Evolutionary conservation across 2,329 filamentous ascomycete species (phyloP).

Genomic region (Phaeosphaeriaceae sp.): DNA sequence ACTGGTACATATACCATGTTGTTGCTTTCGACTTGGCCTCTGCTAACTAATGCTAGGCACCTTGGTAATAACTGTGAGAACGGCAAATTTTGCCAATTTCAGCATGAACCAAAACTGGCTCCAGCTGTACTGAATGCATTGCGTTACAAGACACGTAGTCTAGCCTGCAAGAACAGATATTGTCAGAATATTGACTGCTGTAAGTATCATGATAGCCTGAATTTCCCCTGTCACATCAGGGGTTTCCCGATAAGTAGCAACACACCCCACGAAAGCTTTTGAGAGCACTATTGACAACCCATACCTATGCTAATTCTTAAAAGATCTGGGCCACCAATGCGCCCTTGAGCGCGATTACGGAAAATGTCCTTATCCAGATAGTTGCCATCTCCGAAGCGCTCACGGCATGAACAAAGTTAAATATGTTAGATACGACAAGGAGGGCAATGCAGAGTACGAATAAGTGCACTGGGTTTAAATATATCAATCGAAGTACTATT

Average conservation of each 20-base stretch:
- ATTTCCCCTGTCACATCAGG: too few species aligned
- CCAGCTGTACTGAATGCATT: constrained; percentile 49
- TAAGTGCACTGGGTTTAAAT: background rate
- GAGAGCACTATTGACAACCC: background rate
- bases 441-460: constrained; percentile 28
- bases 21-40: too few species aligned
- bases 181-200: constrained; percentile 53
- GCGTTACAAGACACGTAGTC: constrained; percentile 51
- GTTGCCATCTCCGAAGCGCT: constrained; percentile 47
- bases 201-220: constrained; percentile 21
- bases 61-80: constrained; percentile 48
- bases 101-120: constrained; percentile 50
- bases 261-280: too few species aligned
- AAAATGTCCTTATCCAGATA: constrained; percentile 45
- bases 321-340: constrained; percentile 51
- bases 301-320: constrained; percentile 7
- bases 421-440: constrained; percentile 28
- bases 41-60: constrained; percentile 14
- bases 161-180: constrained; percentile 46
- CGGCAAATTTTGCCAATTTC: constrained; percentile 51
- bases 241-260: too few species aligned
- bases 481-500: too few species aligned
- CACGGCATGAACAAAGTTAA: constrained; percentile 51
- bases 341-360: constrained; percentile 43
- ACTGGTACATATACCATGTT: constrained; percentile 15